Evolutionary conservation across 1,284 basidiomycete species (phyloP), one percentile per base, ranked within the genome.

Genomic region (Microbotryomycetes sp.): DNA sequence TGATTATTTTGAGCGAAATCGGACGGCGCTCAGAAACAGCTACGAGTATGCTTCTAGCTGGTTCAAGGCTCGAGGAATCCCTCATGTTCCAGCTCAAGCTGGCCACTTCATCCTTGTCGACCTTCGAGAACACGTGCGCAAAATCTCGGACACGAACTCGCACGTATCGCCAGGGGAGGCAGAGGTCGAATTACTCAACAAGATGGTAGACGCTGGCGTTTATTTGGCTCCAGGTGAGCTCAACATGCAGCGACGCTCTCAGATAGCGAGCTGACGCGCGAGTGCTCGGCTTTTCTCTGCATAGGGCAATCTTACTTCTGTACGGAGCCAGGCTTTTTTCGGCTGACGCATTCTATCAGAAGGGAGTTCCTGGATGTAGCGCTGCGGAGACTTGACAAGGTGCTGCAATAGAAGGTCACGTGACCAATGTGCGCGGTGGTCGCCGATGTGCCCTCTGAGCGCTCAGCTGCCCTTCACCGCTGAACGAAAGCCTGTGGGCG

Each of bases 321-420:
- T n/a, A 24, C 57, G 11, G 45, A 48, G 7, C 56, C 58, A 4
- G 71, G 71, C 9, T 71, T 52, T 41, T 72, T 71, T 57, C 56
- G 71, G 23, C 51, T 72, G 27, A 71, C 70, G 1, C 71, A 71
- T 41, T 65, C 69, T 18, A 53, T 71, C 29, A 57, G 51, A 21
- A 50, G 62, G 26, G 48, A 57, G 3, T 52, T 57, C 41, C 55
- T 64, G 5, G 47, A 45, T 21, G 24, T 67, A 2, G 54, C 46
- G 13, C 6, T 56, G 28, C 23, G 21, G 46, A 16, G 54, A 47
- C 21, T 56, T 2, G 54, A 56, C 21, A 6, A 23, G n/a, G 54
- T 56, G n/a, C 23, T 56, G n/a, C n/a, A n/a, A n/a, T n/a, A n/a
- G n/a, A n/a, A n/a, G n/a, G n/a, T n/a, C n/a, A n/a, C n/a, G n/a